Evolutionary conservation across 129 eudicot genomes (phyloP).

Genomic region (Helichrysum umbraculigerum): DNA sequence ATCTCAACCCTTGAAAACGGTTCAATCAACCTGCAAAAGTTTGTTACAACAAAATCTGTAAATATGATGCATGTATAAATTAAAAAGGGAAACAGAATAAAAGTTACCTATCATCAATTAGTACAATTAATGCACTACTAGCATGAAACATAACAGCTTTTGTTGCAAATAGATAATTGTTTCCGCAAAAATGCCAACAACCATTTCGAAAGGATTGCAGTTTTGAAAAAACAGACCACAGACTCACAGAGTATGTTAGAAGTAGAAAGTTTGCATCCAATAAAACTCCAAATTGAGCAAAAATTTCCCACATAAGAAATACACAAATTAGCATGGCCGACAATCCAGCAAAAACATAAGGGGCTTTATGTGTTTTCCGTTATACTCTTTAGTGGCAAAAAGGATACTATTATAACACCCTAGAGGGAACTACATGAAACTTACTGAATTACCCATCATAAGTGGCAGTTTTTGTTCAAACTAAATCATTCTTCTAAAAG

Average conservation of each 20-base stretch:
- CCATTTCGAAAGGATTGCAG: not conserved
- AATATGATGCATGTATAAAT: not conserved
- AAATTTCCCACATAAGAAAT: not conserved
- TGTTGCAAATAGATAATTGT: not conserved
- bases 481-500: not conserved
- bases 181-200: not conserved
- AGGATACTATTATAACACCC: not conserved
- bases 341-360: not conserved
- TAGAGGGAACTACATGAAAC: not conserved
- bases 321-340: not conserved
- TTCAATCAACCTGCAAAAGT: conserved; percentile 70
- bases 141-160: not conserved
- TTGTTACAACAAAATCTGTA: not conserved
- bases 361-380: not conserved
- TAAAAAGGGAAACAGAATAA: not conserved
- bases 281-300: not conserved
- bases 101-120: not conserved
- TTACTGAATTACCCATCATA: not conserved
- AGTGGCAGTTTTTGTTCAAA: not conserved
- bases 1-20: conserved; percentile 85
- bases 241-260: not conserved
- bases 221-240: not conserved
- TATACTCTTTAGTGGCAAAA: not conserved
- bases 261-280: not conserved
- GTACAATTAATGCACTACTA: not conserved